Base-by-base conservation (phyloP, 306 rosid genomes). In the Glycyrrhiza uralensis region DNA sequence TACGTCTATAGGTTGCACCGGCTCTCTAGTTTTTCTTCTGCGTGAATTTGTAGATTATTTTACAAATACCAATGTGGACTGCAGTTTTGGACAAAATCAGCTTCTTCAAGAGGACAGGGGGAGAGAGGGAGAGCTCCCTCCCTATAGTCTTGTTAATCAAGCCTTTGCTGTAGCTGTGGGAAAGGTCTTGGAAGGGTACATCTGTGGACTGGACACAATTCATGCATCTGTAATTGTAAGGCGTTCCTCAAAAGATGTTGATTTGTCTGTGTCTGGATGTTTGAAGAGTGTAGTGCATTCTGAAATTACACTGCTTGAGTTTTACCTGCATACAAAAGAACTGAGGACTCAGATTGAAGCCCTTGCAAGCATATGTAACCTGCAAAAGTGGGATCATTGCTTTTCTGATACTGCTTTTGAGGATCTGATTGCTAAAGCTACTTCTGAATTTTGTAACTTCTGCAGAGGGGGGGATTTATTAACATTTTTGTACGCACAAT, bases 161-260 rank as follows among this genome's bases (percentile, higher is more conserved):
- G 99, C 97, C 29, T 94, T 91, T 46, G 86, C 91, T 24, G 97
- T 91, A 71, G 89, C 96, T 11, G 87, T 91, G 76, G 89, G 91
- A 54, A 91, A 91, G 75, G 83, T 94, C 75, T 71, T 94, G 70
- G 90, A 94, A 81, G 96, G 95, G 2, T 91, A 86, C 81, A 71
- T 84, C 18, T 76, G 83, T 75, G 87, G 88, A 0, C 44, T 94
- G 44, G 92, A 91, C 70, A 85, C 97, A 1, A 39, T 91, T 71
- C 80, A 86, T 72, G 85, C 91, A 18, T 91, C 99, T 32, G 74
- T 81, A 49, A 19, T 60, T 72, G 74, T 85, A 63, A 87, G 99
- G 81, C 87, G 82, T 45, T 75, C 84, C 12, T 77, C 85, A 13
- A 81, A 64, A 66, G 61, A 50, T 10, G 65, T 13, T 39, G 77